Percentiles rank a stretch among this genome's conserved stretches.
These are phyloP conservation scores for Wickerhamomyces sp. DNA, from an alignment of 1,139 yeast species.

Conservation along the genomic window DNA sequence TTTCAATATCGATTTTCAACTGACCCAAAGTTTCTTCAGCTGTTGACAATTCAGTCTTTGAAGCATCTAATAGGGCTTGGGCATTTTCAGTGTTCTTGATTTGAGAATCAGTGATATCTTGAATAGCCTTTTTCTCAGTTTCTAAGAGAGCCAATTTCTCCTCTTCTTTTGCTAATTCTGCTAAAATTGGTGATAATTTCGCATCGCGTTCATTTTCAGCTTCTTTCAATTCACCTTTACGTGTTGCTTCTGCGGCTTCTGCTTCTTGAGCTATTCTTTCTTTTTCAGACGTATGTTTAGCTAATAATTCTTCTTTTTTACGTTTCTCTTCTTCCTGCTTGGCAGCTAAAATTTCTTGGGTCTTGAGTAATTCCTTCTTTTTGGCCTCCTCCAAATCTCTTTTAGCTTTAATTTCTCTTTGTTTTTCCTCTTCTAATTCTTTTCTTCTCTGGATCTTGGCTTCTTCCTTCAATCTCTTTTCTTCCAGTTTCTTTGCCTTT, in stretches of 20 bases:
- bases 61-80: constrained; percentile 17
- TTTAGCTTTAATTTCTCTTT: constrained; percentile 18
- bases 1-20: constrained; percentile 24
- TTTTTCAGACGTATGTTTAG: constrained; percentile 18
- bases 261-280: constrained; percentile 25
- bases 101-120: constrained; percentile 22
- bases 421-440: constrained; percentile 23
- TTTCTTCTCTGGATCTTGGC: constrained; percentile 30
- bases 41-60: constrained; percentile 18
- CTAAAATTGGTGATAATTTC: constrained; percentile 23
- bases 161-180: constrained; percentile 17
- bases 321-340: constrained; percentile 24
- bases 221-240: constrained; percentile 23
- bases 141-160: constrained; percentile 21
- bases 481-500: constrained; percentile 23
- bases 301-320: constrained; percentile 20
- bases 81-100: constrained; percentile 21
- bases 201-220: constrained; percentile 21
- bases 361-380: constrained; percentile 23
- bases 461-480: constrained; percentile 30
- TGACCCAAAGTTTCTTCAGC: constrained; percentile 23
- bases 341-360: constrained; percentile 17
- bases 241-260: constrained; percentile 21
- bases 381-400: constrained; percentile 21
- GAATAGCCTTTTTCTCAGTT: constrained; percentile 22